Conservation (phyloP, 352 stramenopile genomes). For the Pythium dissotocum region DNA sequence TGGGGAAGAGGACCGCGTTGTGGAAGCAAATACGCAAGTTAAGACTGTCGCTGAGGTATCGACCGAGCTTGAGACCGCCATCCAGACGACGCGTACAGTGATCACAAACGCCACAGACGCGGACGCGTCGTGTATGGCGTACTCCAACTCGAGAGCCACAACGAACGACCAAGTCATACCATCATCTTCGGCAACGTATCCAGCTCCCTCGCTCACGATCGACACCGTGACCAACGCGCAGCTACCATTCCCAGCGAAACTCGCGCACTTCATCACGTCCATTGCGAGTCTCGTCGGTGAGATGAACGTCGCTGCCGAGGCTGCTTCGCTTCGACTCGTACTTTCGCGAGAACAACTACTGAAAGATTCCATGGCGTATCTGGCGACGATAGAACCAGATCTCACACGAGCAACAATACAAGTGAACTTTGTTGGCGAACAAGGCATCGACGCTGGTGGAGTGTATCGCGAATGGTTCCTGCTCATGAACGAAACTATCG, state of each 20-base stretch:
- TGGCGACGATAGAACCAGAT: neutral
- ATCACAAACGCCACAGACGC: no score
- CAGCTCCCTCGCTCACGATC: neutral
- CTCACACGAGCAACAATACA: constrained; percentile 27
- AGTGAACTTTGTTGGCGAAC: constrained; percentile 73
- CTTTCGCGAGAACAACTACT: neutral
- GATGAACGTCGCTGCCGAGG: neutral
- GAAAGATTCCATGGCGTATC: neutral
- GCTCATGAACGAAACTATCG: constrained; percentile 54
- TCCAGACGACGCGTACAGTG: no score
- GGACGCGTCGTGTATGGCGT: constrained; percentile 9
- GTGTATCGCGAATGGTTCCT: constrained; percentile 81
- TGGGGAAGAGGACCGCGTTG: no score
- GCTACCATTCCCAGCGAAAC: constrained; percentile 20
- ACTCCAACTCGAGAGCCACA: neutral
- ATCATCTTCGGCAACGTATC: neutral
- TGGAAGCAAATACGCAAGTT: no score
- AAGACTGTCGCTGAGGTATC: no score
- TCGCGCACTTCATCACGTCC: constrained; percentile 22
- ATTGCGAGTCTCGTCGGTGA: neutral
- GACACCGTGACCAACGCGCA: constrained; percentile 14
- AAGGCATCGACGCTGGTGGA: constrained; percentile 69
- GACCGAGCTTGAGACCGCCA: no score
- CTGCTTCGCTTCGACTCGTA: constrained; percentile 14
- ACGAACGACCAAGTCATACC: neutral